A percentile compares a stretch with the other conserved stretches of the same genome.
Conservation (phyloP, 2,329 filamentous ascomycete genomes). For the Fusarium sarcochroum region DNA sequence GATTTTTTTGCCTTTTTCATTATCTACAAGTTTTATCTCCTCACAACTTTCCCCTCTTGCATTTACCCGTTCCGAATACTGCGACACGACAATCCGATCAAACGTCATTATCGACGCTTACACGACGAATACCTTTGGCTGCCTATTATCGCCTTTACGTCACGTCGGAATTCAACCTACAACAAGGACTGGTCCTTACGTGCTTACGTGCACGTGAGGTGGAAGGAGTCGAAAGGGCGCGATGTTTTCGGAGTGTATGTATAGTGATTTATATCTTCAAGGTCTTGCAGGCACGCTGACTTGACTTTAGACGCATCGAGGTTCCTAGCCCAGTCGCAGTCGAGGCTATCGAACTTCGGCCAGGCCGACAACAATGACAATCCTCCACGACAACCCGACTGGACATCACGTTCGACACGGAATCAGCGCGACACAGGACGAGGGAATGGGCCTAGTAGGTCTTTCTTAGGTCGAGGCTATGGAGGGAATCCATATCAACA, state of each 20-base stretch:
- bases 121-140: conserved; percentile 28
- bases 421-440: conserved; percentile 52
- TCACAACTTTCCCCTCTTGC: conserved; percentile 19
- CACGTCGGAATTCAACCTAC: conserved; percentile 39
- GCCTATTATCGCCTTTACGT: conserved; percentile 40
- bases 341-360: conserved; percentile 81
- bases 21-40: conserved; percentile 21
- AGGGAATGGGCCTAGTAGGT: conserved; percentile 54
- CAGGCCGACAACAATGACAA: conserved; percentile 65
- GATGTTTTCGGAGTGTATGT: conserved; percentile 86
- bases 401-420: conserved; percentile 54
- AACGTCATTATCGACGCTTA: conserved; percentile 34
- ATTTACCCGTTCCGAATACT: conserved; percentile 5
- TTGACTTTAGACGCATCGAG: conserved; percentile 84
- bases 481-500: conserved; percentile 87
- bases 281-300: conserved; percentile 27
- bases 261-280: neutral
- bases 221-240: conserved; percentile 53
- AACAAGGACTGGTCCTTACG: conserved; percentile 22
- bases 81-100: conserved; percentile 14
- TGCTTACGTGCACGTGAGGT: conserved; percentile 49
- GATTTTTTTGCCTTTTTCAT: conserved; percentile 34
- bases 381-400: conserved; percentile 51
- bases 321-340: conserved; percentile 97
- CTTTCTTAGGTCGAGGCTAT: conserved; percentile 61